A percentile compares a stretch with the other conserved stretches of the same genome.
Evolutionary conservation across 2,329 filamentous ascomycete species (phyloP).

Genomic region (Phaeophleospora eucalypticola): DNA sequence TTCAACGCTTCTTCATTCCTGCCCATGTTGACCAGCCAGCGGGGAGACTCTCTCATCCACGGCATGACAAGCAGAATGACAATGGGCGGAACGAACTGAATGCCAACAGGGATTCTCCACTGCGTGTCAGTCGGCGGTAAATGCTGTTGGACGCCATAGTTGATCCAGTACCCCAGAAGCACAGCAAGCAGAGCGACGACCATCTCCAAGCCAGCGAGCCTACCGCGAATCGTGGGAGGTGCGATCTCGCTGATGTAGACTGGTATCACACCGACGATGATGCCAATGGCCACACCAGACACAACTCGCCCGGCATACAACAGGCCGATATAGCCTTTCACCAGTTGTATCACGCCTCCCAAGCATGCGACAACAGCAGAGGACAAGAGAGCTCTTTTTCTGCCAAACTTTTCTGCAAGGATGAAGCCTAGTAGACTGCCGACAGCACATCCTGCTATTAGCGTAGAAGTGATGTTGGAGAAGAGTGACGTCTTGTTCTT

Average conservation of each 20-base stretch:
- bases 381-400: conserved; percentile 49
- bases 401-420: conserved; percentile 37
- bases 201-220: conserved; percentile 39
- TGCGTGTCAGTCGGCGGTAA: neutral
- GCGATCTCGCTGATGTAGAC: conserved; percentile 66
- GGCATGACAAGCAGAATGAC: neutral
- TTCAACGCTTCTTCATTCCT: neutral
- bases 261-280: conserved; percentile 64
- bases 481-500: neutral
- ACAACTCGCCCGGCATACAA: conserved; percentile 67
- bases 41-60: neutral
- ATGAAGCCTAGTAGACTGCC: neutral
- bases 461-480: neutral
- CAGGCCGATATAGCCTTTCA: conserved; percentile 64
- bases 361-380: conserved; percentile 45
- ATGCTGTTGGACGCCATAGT: neutral
- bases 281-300: conserved; percentile 69
- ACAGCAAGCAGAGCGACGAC: neutral
- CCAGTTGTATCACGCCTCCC: conserved; percentile 60
- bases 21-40: neutral
- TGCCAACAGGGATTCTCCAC: neutral
- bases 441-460: neutral
- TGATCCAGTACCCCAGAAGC: conserved; percentile 1
- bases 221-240: conserved; percentile 55
- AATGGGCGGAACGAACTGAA: neutral